A percentile compares a stretch with the other conserved stretches of the same genome.
Evolutionary conservation across 371 early-diverging fungal species (phyloP).

Genomic region (Mortierella sp.): DNA sequence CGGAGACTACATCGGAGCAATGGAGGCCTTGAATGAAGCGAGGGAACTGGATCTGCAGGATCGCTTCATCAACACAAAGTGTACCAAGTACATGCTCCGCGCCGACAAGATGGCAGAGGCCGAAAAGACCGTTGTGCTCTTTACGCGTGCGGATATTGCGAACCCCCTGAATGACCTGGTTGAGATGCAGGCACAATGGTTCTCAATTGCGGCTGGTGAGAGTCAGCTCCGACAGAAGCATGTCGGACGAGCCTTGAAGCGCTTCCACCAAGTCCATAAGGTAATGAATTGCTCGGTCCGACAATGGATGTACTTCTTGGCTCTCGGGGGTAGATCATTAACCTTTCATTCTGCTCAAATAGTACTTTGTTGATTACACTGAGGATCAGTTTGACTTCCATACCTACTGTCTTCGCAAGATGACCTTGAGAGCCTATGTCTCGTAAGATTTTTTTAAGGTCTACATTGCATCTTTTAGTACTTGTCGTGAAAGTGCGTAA

Average conservation of each 20-base stretch:
- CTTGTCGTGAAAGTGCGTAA: not conserved
- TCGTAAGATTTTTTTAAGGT: conserved; percentile 45
- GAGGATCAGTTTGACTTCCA: conserved; percentile 99
- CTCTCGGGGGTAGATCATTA: not conserved
- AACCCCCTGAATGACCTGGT: conserved; percentile 84
- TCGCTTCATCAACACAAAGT: conserved; percentile 95
- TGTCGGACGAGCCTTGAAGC: conserved; percentile 88
- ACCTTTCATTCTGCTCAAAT: not conserved
- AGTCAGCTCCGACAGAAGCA: conserved; percentile 77
- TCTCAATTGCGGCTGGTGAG: conserved; percentile 80
- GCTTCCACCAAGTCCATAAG: conserved; percentile 85
- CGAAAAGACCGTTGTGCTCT: conserved; percentile 84
- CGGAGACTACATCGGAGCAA: conserved; percentile 80
- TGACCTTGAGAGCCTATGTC: conserved; percentile 90
- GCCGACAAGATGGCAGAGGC: conserved; percentile 85
- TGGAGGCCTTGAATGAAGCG: conserved; percentile 84
- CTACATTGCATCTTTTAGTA: not conserved
- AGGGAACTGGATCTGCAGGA: conserved; percentile 94
- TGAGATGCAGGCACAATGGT: conserved; percentile 96
- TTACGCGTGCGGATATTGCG: conserved; percentile 81
- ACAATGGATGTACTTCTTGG: not conserved
- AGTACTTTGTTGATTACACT: conserved; percentile 80
- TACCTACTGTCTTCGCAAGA: conserved; percentile 91
- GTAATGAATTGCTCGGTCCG: conserved; percentile 31
- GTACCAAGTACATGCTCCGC: conserved; percentile 94